These are phyloP conservation scores for Mycena vitilis DNA, from an alignment of 768 basidiomycete genomes.

Conservation along the genomic window DNA sequence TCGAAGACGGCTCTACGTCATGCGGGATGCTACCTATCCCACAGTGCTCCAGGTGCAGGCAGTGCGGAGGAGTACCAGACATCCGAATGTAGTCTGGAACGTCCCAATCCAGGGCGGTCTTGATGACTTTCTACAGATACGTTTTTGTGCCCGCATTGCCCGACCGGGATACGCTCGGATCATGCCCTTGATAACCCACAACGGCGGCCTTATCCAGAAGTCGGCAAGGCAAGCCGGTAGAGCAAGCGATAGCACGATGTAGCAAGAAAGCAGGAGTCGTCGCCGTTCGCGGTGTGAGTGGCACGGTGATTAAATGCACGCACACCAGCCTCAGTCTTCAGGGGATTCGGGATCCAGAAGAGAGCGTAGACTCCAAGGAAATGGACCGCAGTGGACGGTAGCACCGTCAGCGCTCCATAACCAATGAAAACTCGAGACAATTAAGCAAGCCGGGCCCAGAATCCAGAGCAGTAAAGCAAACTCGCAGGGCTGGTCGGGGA, in stretches of 20 bases:
- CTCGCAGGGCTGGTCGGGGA: background rate
- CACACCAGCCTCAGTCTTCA: slow-evolving; percentile 8
- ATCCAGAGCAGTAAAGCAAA: background rate
- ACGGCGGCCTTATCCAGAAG: background rate
- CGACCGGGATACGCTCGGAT: slow-evolving; percentile 1
- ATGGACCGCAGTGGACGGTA: slow-evolving; percentile 8
- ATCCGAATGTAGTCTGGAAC: background rate
- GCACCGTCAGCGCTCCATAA: slow-evolving; percentile 1
- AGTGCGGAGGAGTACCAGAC: background rate
- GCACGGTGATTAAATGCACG: slow-evolving; percentile 17
- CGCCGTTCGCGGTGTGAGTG: background rate
- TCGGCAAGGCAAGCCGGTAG: background rate
- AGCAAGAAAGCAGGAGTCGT: background rate
- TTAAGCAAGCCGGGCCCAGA: background rate
- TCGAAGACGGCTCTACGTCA: slow-evolving; percentile 10
- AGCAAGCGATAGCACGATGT: background rate
- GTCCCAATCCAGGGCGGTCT: background rate
- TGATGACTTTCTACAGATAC: background rate
- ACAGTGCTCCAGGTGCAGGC: background rate
- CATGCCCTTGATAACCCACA: background rate
- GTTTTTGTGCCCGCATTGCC: background rate
- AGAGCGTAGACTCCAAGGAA: background rate
- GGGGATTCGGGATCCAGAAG: background rate
- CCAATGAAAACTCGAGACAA: background rate
- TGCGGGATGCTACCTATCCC: background rate